These are phyloP conservation scores for Trichoderma asperelloides DNA, from an alignment of 495 filamentous ascomycete species.

Conservation along the genomic window DNA sequence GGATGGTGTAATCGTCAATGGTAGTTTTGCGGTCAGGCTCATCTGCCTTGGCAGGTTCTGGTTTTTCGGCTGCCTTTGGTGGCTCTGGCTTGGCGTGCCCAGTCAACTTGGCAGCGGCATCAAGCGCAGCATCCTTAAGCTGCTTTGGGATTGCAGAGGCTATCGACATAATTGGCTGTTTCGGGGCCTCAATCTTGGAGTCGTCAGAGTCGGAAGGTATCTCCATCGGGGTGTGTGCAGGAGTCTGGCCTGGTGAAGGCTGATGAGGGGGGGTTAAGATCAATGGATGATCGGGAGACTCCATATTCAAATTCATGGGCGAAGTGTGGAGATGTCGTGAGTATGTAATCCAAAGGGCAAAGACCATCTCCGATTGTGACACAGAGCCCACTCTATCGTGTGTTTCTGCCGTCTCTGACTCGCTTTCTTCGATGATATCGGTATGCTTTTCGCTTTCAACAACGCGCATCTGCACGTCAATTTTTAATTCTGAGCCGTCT, in stretches of 20 bases:
- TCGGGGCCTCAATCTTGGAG: slow-evolving; percentile 18
- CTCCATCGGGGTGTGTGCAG: slow-evolving; percentile 40
- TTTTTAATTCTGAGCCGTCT: slow-evolving; percentile 81
- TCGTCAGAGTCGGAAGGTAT: slow-evolving; percentile 43
- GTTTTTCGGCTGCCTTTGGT: slow-evolving; percentile 23
- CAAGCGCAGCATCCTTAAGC: slow-evolving; percentile 58
- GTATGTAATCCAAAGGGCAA: slow-evolving; percentile 95
- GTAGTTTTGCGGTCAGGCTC: slow-evolving; percentile 54
- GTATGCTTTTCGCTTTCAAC: slow-evolving; percentile 70
- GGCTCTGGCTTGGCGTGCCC: slow-evolving; percentile 24
- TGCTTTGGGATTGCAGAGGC: slow-evolving; percentile 64
- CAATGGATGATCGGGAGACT: slow-evolving; percentile 52
- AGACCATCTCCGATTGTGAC: slow-evolving; percentile 67
- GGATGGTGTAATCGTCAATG: slow-evolving; percentile 82
- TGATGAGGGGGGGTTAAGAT: slow-evolving; percentile 58
- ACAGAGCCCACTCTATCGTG: slow-evolving; percentile 18
- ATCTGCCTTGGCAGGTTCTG: slow-evolving; percentile 16
- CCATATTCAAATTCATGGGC: slow-evolving; percentile 43
- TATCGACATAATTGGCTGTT: slow-evolving; percentile 22
- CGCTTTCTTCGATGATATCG: slow-evolving; percentile 35
- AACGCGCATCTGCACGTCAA: slow-evolving; percentile 92
- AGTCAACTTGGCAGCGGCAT: slow-evolving; percentile 37
- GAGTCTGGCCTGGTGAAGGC: slow-evolving; percentile 68
- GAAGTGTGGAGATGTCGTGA: slow-evolving; percentile 82
- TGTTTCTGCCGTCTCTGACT: slow-evolving; percentile 26